Conservation (phyloP, 73 alveolate genomes). For the Tetrahymena elliotti region DNA sequence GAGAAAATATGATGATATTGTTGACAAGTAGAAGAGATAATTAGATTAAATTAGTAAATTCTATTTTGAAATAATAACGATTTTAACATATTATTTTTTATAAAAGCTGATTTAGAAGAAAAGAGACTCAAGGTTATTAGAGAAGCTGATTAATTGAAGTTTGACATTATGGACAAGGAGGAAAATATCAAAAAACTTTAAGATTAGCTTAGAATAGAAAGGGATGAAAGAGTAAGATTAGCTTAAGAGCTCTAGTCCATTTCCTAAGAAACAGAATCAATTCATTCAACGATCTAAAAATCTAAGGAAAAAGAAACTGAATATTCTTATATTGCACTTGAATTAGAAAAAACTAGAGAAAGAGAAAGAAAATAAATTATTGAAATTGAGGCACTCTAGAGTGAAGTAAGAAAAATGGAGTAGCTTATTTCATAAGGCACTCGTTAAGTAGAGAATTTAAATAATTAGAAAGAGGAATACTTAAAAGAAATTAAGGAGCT, state of each 20-base stretch:
- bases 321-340: constrained; percentile 6
- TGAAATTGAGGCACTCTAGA: constrained; percentile 9
- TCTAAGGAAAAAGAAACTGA: constrained; percentile 34
- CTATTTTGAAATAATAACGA: background rate
- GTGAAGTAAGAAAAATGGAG: constrained; percentile 23
- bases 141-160: background rate
- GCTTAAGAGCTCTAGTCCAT: background rate
- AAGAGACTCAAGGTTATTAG: background rate
- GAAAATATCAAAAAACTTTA: background rate
- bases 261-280: background rate
- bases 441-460: constrained; percentile 17
- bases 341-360: constrained; percentile 32
- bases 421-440: background rate
- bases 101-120: background rate
- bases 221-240: background rate
- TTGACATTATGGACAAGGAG: background rate
- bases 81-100: background rate
- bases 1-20: background rate
- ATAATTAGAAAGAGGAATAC: constrained; percentile 22
- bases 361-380: constrained; percentile 24
- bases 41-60: background rate
- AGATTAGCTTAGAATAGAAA: background rate
- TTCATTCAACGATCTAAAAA: constrained; percentile 1
- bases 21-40: background rate
- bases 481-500: constrained; percentile 32